Conservation (phyloP, 345 rosid species). For the Brassica nigra region DNA sequence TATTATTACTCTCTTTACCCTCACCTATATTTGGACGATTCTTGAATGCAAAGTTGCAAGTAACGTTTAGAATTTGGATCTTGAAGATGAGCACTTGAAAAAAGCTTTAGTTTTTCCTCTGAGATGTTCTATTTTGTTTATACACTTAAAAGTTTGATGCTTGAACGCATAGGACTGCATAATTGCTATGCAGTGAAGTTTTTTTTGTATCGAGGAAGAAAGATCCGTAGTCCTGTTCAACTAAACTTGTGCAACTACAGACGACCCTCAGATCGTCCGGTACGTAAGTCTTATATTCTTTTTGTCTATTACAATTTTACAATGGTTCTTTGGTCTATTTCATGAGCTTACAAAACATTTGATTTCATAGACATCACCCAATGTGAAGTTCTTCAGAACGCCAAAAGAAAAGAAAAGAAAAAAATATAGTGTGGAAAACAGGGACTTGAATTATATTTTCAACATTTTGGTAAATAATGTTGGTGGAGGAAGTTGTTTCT, state of each 20-base stretch:
- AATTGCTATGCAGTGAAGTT: neutral
- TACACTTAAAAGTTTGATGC: slow-evolving; percentile 16
- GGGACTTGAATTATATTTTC: neutral
- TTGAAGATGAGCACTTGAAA: slow-evolving; percentile 13
- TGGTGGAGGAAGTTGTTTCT: slow-evolving; percentile 40
- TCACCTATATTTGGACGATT: no score
- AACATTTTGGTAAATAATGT: slow-evolving; percentile 32
- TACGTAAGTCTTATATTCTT: slow-evolving; percentile 8
- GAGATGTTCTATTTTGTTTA: slow-evolving; percentile 11
- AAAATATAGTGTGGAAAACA: neutral
- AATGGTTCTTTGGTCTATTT: neutral
- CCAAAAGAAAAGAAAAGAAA: neutral
- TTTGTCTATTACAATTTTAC: neutral
- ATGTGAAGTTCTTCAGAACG: neutral
- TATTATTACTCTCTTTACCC: no score
- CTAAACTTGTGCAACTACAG: neutral
- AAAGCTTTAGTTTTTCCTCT: slow-evolving; percentile 8
- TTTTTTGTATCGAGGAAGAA: slow-evolving; percentile 2
- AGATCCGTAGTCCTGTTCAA: neutral
- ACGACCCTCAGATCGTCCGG: slow-evolving; percentile 1
- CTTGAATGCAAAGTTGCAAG: no score
- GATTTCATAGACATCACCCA: neutral
- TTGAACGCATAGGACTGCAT: neutral
- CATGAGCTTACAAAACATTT: neutral
- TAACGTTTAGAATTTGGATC: neutral